Evolutionary conservation across 306 rosid species (phyloP).

Genomic region (Glycine soja): DNA sequence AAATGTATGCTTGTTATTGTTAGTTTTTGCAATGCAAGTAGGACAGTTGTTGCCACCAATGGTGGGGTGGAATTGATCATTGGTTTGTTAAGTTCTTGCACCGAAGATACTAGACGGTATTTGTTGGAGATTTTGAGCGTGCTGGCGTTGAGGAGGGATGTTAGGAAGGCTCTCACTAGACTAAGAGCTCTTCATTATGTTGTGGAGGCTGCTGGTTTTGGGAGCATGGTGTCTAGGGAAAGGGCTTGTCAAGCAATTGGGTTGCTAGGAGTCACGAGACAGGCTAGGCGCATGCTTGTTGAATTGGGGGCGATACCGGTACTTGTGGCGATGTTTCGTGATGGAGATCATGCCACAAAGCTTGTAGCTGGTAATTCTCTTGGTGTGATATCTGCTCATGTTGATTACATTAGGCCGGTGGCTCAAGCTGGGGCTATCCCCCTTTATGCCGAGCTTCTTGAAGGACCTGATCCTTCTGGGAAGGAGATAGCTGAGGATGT

Average conservation of each 20-base stretch:
- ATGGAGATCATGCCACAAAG: constrained; percentile 48
- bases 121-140: constrained; percentile 62
- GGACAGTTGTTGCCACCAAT: constrained; percentile 44
- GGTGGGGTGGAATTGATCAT: constrained; percentile 51
- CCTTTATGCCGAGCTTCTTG: constrained; percentile 63
- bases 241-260: constrained; percentile 62
- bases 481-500: constrained; percentile 60
- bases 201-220: constrained; percentile 61
- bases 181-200: constrained; percentile 48
- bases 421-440: constrained; percentile 58
- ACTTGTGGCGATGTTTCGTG: constrained; percentile 53
- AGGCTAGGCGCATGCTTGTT: constrained; percentile 44
- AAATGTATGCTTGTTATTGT: constrained; percentile 55
- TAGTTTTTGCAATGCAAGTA: constrained; percentile 47
- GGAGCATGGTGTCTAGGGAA: constrained; percentile 61
- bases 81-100: constrained; percentile 42
- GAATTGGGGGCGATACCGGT: constrained; percentile 55
- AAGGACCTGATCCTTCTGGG: constrained; percentile 56
- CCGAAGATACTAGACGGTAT: constrained; percentile 34
- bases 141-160: constrained; percentile 51
- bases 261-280: constrained; percentile 50
- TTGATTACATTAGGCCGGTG: constrained; percentile 54
- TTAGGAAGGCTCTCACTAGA: constrained; percentile 52
- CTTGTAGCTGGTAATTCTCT: constrained; percentile 55
- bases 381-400: constrained; percentile 55